phyloP scores from a whole-genome alignment of 225 moss, liverwort and hornwort genomes.

The Ulota crispa region DNA sequence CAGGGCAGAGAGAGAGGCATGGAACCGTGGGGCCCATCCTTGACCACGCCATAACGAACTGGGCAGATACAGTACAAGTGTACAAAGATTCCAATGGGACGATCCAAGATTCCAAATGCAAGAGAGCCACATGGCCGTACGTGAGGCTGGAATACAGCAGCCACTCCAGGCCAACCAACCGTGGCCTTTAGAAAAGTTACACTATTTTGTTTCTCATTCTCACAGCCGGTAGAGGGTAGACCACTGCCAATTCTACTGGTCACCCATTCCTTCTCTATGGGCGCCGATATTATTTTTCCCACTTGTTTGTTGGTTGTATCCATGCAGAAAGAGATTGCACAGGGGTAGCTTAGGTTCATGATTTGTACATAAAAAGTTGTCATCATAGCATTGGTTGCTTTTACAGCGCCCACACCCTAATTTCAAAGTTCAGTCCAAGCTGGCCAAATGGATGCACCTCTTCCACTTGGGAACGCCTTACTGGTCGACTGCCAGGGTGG shows the following conservation, averaged over 20 bases:
- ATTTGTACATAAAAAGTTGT: neutral
- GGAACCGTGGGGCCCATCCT: neutral
- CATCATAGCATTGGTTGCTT: neutral
- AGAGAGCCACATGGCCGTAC: conserved; percentile 25
- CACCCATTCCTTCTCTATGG: neutral
- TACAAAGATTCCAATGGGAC: neutral
- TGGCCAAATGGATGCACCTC: neutral
- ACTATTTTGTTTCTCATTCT: conserved; percentile 1
- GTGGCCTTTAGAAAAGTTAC: neutral
- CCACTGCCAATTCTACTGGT: neutral
- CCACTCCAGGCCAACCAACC: neutral
- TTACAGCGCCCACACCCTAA: neutral
- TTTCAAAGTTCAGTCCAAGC: neutral
- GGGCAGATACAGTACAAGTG: neutral
- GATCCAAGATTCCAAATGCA: conserved; percentile 13
- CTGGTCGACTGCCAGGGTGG: neutral
- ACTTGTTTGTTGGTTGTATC: neutral
- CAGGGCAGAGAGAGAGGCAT: neutral
- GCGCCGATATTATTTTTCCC: neutral
- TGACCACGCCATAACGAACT: neutral
- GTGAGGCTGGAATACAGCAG: neutral
- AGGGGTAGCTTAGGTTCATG: neutral
- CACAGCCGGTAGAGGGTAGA: neutral
- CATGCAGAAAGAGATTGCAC: neutral
- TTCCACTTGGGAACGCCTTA: neutral